These are phyloP conservation scores for Sporisorium scitamineum DNA, from an alignment of 1,284 basidiomycete genomes.

Conservation along the genomic window DNA sequence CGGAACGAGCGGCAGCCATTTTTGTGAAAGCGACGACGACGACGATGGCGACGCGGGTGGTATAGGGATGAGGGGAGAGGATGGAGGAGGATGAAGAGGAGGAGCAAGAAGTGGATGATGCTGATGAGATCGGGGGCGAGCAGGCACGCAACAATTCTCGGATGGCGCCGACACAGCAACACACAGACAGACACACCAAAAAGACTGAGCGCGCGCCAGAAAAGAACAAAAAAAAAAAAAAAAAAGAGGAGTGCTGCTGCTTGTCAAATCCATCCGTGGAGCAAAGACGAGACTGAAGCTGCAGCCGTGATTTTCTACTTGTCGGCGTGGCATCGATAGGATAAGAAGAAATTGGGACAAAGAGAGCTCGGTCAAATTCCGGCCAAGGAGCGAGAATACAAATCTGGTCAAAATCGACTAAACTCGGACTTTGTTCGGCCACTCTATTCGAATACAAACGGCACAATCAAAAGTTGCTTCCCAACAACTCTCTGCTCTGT, in stretches of 20 bases:
- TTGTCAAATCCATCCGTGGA: conserved; percentile 8
- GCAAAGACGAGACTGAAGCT: conserved; percentile 16
- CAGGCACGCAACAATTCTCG: background rate
- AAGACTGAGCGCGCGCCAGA: conserved; percentile 7
- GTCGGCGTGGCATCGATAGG: conserved; percentile 6
- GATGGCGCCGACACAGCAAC: conserved; percentile 1
- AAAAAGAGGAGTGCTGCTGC: conserved; percentile 6
- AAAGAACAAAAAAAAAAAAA: conserved; percentile 2
- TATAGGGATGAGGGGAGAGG: background rate
- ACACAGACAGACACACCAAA: background rate
- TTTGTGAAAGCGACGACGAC: conserved; percentile 13
- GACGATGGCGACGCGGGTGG: background rate
- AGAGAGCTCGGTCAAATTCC: conserved; percentile 16
- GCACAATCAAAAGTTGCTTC: background rate
- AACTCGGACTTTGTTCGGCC: conserved; percentile 36
- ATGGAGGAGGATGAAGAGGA: conserved; percentile 5
- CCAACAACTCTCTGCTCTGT: conserved; percentile 17
- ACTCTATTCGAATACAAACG: conserved; percentile 3
- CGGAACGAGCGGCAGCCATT: conserved; percentile 49
- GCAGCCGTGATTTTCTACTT: conserved; percentile 6
- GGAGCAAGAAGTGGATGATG: background rate
- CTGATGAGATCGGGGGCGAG: conserved; percentile 3
- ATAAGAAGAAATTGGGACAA: conserved; percentile 8
- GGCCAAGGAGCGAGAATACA: conserved; percentile 1
- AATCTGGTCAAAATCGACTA: background rate